Percentiles rank a stretch among this genome's conserved stretches.
Conservation (phyloP, 2,329 filamentous ascomycete species). For the Diaporthe eres region DNA sequence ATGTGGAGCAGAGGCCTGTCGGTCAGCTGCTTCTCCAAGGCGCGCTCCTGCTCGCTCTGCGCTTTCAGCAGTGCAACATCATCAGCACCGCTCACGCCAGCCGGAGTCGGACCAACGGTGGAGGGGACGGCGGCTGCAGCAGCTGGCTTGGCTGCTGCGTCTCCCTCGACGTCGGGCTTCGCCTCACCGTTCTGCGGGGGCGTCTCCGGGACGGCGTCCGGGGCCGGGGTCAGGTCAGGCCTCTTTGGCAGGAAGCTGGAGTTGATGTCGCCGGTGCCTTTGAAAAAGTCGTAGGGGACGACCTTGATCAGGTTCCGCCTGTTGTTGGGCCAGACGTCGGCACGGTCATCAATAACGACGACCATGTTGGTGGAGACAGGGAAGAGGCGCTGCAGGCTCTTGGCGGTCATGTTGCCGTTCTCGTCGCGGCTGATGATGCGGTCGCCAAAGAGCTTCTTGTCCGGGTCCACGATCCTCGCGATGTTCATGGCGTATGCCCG, state of each 20-base stretch:
- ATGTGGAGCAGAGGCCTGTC: constrained; percentile 92
- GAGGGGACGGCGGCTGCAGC: constrained; percentile 73
- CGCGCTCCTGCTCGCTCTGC: constrained; percentile 88
- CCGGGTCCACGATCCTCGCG: constrained; percentile 91
- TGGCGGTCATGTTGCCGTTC: constrained; percentile 92
- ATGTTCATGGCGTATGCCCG: constrained; percentile 95
- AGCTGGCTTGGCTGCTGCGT: constrained; percentile 57
- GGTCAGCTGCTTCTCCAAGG: constrained; percentile 88
- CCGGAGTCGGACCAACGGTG: constrained; percentile 78
- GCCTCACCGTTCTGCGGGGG: constrained; percentile 44
- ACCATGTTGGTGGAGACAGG: constrained; percentile 99
- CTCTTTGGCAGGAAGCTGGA: constrained; percentile 94
- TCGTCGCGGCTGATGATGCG: constrained; percentile 97
- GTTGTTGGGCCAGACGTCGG: constrained; percentile 95
- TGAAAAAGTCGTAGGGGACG: constrained; percentile 96
- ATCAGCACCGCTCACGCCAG: constrained; percentile 81
- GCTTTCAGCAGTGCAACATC: constrained; percentile 78
- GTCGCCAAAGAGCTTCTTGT: constrained; percentile 90
- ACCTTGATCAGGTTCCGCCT: constrained; percentile 95
- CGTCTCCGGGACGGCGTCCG: constrained; percentile 39
- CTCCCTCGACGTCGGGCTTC: constrained; percentile 42
- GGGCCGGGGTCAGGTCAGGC: constrained; percentile 62
- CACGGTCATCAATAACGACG: constrained; percentile 97
- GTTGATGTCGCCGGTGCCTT: constrained; percentile 98
- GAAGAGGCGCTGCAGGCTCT: constrained; percentile 91